These are phyloP conservation scores for Paecilomyces formosus DNA, from an alignment of 2,329 filamentous ascomycete genomes.

Conservation along the genomic window DNA sequence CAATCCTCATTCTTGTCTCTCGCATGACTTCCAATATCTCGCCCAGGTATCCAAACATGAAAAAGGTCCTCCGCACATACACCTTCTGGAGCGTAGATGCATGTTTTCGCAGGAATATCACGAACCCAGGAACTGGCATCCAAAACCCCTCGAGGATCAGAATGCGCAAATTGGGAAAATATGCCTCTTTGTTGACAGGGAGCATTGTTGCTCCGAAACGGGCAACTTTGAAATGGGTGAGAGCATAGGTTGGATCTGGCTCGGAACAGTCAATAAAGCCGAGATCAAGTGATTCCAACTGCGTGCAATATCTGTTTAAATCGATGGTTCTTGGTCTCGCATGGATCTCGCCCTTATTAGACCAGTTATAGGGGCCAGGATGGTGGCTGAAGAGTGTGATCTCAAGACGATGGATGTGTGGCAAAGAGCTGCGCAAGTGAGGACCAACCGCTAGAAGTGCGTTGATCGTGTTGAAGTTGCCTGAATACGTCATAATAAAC, in stretches of 20 bases:
- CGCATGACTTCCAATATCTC: neutral
- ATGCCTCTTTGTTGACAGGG: neutral
- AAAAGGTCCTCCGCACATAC: neutral
- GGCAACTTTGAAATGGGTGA: neutral
- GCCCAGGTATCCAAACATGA: neutral
- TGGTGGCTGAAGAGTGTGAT: neutral
- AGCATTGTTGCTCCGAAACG: neutral
- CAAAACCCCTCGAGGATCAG: neutral
- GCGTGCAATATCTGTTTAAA: neutral
- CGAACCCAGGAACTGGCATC: neutral
- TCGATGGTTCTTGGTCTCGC: neutral
- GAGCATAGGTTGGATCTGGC: neutral
- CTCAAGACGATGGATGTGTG: neutral
- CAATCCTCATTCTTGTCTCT: neutral
- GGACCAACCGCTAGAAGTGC: neutral
- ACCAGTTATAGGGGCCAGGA: neutral
- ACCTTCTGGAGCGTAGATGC: neutral
- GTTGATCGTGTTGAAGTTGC: neutral
- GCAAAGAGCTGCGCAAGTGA: neutral
- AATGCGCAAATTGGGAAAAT: neutral
- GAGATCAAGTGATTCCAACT: neutral
- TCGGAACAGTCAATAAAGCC: neutral
- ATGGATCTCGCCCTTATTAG: neutral
- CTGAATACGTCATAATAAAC: neutral
- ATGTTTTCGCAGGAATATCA: neutral